Base-by-base conservation (phyloP, 495 filamentous ascomycete genomes). In the Niebla homalea region DNA sequence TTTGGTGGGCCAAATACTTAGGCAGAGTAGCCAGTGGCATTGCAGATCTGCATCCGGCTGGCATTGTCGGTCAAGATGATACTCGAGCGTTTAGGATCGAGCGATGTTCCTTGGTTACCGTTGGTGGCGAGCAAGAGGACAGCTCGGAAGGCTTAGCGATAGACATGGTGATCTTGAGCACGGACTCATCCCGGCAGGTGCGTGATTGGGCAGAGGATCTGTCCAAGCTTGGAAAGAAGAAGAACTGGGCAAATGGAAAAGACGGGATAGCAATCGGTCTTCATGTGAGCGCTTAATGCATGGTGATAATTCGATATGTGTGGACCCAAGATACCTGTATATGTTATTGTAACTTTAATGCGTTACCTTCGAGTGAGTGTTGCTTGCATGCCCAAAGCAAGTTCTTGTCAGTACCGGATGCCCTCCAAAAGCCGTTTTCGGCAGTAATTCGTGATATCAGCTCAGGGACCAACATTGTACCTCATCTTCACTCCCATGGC, bases 401-500 rank as follows among this genome's bases (percentile, higher is more conserved):
- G n/a, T n/a, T n/a, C n/a, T n/a, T n/a, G n/a, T n/a, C n/a, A n/a
- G n/a, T n/a, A n/a, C n/a, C n/a, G n/a, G n/a, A n/a, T n/a, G n/a
- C n/a, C n/a, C n/a, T n/a, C n/a, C n/a, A n/a, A n/a, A 43, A 43
- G 10, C 11, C 19, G 41, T 43, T 20, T 14, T 46, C 23, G 20
- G 43, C n/a, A 41, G 39, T 41, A 15, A 41, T 14, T n/a, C 18
- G 2, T 1, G 16, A 22, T 4, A 16, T 22, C 19, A 12, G 19
- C 10, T 61, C 58, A 77, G 40, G 75, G 80, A 42, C 74, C 79
- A 29, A 97, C 77, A 66, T 81, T 81, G 66, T 92, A 98, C 73
- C 83, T 88, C 73, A 95, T 79, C 60, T 83, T 77, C 44, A 94
- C 80, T 45, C 89, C 89, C 88, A 95, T 97, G 38, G 88, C 85